phyloP scores from a whole-genome alignment of 2,329 filamentous ascomycete genomes.

The Lasiodiplodia gonubiensis region DNA sequence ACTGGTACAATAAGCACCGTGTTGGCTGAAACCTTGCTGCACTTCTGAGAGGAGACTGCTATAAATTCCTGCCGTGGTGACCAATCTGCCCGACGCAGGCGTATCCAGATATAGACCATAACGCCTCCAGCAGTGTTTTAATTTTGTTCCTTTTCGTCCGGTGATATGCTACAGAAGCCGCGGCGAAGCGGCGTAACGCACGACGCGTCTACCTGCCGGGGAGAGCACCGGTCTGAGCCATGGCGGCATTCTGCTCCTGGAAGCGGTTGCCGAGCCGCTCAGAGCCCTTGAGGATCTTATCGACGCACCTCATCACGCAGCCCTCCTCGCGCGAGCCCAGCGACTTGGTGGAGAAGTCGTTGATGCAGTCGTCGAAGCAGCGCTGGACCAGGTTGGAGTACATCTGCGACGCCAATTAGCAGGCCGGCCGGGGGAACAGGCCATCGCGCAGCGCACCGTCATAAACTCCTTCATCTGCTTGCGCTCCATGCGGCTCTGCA shows the following conservation, averaged over 20 bases:
- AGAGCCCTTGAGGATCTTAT: conserved; percentile 92
- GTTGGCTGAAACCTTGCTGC: conserved; percentile 4
- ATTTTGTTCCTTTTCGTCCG: not conserved
- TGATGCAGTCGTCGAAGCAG: conserved; percentile 97
- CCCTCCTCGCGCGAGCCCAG: conserved; percentile 85
- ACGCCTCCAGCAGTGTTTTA: conserved; percentile 20
- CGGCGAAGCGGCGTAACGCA: conserved; percentile 3
- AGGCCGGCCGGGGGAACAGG: conserved; percentile 6
- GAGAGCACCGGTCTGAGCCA: conserved; percentile 65
- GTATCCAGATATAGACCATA: conserved; percentile 18
- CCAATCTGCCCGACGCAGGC: conserved; percentile 4
- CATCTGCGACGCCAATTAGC: conserved; percentile 55
- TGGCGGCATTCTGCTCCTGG: conserved; percentile 73
- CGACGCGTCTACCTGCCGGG: conserved; percentile 49
- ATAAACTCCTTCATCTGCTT: conserved; percentile 99
- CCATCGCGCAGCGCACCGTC: conserved; percentile 70
- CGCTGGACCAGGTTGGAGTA: conserved; percentile 78
- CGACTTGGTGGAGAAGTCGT: conserved; percentile 98
- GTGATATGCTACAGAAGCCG: conserved; percentile 19
- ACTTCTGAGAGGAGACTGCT: conserved; percentile 23
- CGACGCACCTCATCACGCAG: conserved; percentile 92
- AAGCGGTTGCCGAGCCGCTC: conserved; percentile 92
- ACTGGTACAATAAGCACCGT: not conserved
- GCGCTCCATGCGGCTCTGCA: conserved; percentile 92
- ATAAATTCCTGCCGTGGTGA: conserved; percentile 2